phyloP scores from a whole-genome alignment of 2,329 filamentous ascomycete genomes.

The Tothia fuscella region DNA sequence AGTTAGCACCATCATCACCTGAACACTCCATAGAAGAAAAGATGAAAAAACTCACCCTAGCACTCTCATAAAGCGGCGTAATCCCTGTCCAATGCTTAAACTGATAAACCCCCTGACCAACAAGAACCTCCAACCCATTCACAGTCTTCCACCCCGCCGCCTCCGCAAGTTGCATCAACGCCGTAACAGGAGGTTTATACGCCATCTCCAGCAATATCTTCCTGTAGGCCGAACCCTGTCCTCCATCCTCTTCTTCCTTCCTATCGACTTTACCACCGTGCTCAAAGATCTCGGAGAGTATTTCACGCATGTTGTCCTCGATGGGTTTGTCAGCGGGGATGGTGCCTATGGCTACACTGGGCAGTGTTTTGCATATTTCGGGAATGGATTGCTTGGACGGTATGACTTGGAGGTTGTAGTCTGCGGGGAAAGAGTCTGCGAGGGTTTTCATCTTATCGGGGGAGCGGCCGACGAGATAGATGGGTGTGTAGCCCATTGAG shows the following conservation, averaged over 20 bases:
- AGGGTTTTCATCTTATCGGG: constrained; percentile 55
- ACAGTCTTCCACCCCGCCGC: constrained; percentile 71
- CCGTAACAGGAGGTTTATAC: constrained; percentile 77
- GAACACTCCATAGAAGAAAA: neutral
- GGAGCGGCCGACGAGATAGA: constrained; percentile 78
- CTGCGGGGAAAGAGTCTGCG: constrained; percentile 57
- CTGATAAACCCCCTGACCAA: constrained; percentile 78
- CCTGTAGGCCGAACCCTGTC: constrained; percentile 20
- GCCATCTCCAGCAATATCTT: constrained; percentile 79
- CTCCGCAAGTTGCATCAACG: constrained; percentile 71
- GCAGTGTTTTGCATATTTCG: constrained; percentile 37
- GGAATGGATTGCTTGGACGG: constrained; percentile 39
- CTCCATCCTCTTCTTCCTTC: constrained; percentile 16
- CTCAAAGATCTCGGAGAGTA: constrained; percentile 45
- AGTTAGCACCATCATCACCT: neutral
- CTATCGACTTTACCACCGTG: constrained; percentile 21
- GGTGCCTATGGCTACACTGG: constrained; percentile 71
- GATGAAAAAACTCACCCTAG: constrained; percentile 35
- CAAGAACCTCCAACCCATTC: constrained; percentile 76
- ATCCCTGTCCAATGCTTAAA: constrained; percentile 81
- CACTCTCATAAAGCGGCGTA: constrained; percentile 57
- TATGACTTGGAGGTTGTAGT: constrained; percentile 60
- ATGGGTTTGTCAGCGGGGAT: constrained; percentile 83
- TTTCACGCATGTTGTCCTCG: constrained; percentile 55
- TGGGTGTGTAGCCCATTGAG: constrained; percentile 68